These are phyloP conservation scores for Pholiota adiposa DNA, from an alignment of 1,284 basidiomycete genomes.

Conservation along the genomic window DNA sequence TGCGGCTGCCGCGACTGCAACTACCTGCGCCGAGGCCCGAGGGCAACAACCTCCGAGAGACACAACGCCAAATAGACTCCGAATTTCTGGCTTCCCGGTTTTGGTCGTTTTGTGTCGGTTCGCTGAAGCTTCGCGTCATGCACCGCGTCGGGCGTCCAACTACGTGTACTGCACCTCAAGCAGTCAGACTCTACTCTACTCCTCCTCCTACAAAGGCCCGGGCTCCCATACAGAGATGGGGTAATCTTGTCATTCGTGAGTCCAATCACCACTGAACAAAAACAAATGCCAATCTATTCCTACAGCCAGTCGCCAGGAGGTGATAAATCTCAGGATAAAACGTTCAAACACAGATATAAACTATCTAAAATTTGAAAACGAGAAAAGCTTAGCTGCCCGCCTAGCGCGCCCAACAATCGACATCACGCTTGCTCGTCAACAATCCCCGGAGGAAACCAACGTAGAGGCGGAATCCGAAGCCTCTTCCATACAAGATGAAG, in stretches of 20 bases:
- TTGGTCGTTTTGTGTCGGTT: background rate
- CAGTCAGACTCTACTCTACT: constrained; percentile 18
- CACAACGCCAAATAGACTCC: constrained; percentile 22
- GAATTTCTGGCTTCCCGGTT: constrained; percentile 9
- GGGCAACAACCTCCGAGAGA: constrained; percentile 19
- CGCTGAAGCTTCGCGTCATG: constrained; percentile 11
- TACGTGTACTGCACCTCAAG: constrained; percentile 8
- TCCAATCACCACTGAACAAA: background rate
- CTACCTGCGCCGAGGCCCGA: background rate
- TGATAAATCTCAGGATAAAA: constrained; percentile 4
- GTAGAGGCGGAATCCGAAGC: background rate
- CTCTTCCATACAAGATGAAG: background rate
- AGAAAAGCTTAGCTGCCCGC: constrained; percentile 19
- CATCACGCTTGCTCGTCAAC: constrained; percentile 3
- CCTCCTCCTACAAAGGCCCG: constrained; percentile 10
- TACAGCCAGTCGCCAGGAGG: constrained; percentile 19
- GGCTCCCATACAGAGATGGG: constrained; percentile 14
- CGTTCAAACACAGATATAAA: constrained; percentile 21
- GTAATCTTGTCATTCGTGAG: constrained; percentile 25
- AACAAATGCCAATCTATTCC: constrained; percentile 1
- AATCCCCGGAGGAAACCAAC: background rate
- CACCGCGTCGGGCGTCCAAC: constrained; percentile 16
- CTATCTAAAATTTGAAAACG: constrained; percentile 25
- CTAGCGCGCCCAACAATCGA: constrained; percentile 17
- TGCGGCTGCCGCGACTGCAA: background rate